These are phyloP conservation scores for Annulohypoxylon moriforme DNA, from an alignment of 495 filamentous ascomycete species.

Conservation along the genomic window DNA sequence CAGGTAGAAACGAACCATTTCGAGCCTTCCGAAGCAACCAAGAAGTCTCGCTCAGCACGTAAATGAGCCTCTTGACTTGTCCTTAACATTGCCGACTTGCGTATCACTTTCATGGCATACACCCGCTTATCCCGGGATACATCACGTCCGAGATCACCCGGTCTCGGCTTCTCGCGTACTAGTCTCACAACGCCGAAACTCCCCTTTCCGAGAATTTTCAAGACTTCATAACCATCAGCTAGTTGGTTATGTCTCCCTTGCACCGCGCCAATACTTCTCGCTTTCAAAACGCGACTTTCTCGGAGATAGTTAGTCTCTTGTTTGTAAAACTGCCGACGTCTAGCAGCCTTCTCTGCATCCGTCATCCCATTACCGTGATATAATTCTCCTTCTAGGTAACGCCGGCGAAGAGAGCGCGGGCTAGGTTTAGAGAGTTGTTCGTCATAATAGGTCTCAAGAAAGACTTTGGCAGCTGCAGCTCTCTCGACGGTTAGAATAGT, in stretches of 20 bases:
- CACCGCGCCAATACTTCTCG: slow-evolving; percentile 58
- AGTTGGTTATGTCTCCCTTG: slow-evolving; percentile 40
- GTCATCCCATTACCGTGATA: slow-evolving; percentile 61
- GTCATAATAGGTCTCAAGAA: slow-evolving; percentile 85
- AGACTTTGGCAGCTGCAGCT: slow-evolving; percentile 83
- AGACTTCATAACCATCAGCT: slow-evolving; percentile 74
- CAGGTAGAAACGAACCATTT: slow-evolving; percentile 67
- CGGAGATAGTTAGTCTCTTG: slow-evolving; percentile 83
- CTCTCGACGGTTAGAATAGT: slow-evolving; percentile 82
- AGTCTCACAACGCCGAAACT: slow-evolving; percentile 93
- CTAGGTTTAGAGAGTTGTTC: slow-evolving; percentile 65
- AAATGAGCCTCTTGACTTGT: slow-evolving; percentile 93
- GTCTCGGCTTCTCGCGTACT: slow-evolving; percentile 71
- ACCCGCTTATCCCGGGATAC: slow-evolving; percentile 59
- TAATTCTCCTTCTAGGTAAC: slow-evolving; percentile 73
- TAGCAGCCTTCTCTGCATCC: slow-evolving; percentile 65
- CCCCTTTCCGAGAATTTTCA: slow-evolving; percentile 91
- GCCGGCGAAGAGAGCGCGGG: slow-evolving; percentile 72
- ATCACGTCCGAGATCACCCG: slow-evolving; percentile 3
- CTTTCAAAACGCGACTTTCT: slow-evolving; percentile 75
- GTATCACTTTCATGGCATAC: slow-evolving; percentile 97
- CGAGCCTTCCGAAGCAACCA: slow-evolving; percentile 84
- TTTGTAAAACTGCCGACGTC: slow-evolving; percentile 67
- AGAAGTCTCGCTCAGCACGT: slow-evolving; percentile 89
- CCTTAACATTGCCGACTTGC: slow-evolving; percentile 88